These are phyloP conservation scores for Elongisporangium senticosum DNA, from an alignment of 352 stramenopile species.

Conservation along the genomic window DNA sequence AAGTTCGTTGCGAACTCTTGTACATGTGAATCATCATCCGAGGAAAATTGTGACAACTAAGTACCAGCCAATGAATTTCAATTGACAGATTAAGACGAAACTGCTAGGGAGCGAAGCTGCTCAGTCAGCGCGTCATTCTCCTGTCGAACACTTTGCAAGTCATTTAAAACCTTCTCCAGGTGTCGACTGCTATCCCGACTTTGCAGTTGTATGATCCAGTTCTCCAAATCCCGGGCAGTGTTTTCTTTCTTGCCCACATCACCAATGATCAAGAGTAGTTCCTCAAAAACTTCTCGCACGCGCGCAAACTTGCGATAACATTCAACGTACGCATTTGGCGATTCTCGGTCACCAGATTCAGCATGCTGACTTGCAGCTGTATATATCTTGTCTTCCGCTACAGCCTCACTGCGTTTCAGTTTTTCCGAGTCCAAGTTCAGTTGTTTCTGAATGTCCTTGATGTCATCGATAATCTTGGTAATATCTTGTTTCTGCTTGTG, in stretches of 20 bases:
- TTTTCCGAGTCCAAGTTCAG: conserved; percentile 72
- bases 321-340: conserved; percentile 48
- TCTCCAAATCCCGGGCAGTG: conserved; percentile 62
- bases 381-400: conserved; percentile 84
- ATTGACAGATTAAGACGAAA: neutral
- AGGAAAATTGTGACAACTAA: no score
- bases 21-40: no score
- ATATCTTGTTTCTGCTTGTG: conserved; percentile 88
- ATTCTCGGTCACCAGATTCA: conserved; percentile 3
- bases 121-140: conserved; percentile 66
- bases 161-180: conserved; percentile 61
- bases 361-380: conserved; percentile 33
- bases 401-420: conserved; percentile 76
- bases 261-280: conserved; percentile 56
- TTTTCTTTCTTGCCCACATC: conserved; percentile 82
- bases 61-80: neutral
- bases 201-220: conserved; percentile 78
- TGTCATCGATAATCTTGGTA: conserved; percentile 73
- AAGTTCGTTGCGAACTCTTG: no score
- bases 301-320: conserved; percentile 83
- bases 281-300: conserved; percentile 80
- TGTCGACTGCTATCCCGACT: conserved; percentile 64
- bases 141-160: conserved; percentile 60
- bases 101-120: conserved; percentile 24
- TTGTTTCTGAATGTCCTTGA: conserved; percentile 71